Conservation (phyloP, 352 stramenopile genomes). For the Phytophthora macrochlamydospora region DNA sequence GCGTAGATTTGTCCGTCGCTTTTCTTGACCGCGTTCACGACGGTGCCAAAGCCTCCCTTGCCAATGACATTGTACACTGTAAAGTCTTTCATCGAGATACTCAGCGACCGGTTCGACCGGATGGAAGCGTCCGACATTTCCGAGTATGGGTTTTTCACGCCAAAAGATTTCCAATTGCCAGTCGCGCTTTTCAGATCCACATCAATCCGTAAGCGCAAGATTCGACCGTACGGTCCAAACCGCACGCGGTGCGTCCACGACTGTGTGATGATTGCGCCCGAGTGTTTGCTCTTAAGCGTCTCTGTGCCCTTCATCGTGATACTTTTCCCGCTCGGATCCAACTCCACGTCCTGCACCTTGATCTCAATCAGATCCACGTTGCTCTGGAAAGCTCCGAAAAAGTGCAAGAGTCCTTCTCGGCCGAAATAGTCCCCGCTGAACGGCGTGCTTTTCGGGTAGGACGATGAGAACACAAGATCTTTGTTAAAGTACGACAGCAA, state of each 20-base stretch:
- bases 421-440: slow-evolving; percentile 88
- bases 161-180: slow-evolving; percentile 83
- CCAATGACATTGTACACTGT: slow-evolving; percentile 92
- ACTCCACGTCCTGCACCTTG: slow-evolving; percentile 62
- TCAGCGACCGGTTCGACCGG: slow-evolving; percentile 82
- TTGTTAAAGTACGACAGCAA: slow-evolving; percentile 90
- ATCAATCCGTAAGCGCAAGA: slow-evolving; percentile 81
- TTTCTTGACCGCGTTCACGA: slow-evolving; percentile 91
- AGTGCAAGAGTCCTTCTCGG: slow-evolving; percentile 81
- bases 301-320: slow-evolving; percentile 80
- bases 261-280: slow-evolving; percentile 70
- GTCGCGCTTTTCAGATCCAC: slow-evolving; percentile 74
- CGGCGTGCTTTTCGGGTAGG: slow-evolving; percentile 76
- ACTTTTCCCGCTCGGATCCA: slow-evolving; percentile 71
- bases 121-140: slow-evolving; percentile 81
- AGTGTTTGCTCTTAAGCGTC: slow-evolving; percentile 84
- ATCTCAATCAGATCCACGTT: slow-evolving; percentile 87
- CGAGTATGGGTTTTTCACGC: slow-evolving; percentile 79
- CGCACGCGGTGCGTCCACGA: slow-evolving; percentile 78
- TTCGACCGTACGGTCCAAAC: slow-evolving; percentile 82
- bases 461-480: slow-evolving; percentile 87
- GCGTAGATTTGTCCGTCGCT: slow-evolving; percentile 91
- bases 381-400: slow-evolving; percentile 70
- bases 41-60: slow-evolving; percentile 87
- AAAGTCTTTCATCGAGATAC: slow-evolving; percentile 91